phyloP scores from a whole-genome alignment of 169 alveolate species.

The Pseudocohnilembus persalinus region DNA sequence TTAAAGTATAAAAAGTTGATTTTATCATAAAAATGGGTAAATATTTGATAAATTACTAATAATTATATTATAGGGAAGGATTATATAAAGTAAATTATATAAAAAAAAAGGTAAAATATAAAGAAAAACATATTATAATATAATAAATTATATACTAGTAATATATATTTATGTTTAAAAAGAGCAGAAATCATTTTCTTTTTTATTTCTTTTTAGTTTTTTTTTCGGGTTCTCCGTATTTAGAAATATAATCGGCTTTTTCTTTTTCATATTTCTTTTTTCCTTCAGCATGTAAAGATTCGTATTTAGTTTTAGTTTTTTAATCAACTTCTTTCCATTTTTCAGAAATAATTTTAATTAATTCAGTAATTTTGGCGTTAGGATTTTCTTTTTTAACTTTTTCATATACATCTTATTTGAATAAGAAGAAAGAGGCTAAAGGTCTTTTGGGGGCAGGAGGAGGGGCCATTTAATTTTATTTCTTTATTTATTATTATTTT shows the following conservation, averaged over 20 bases:
- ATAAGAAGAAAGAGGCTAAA: conserved; percentile 25
- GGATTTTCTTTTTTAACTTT: conserved; percentile 24
- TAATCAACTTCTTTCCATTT: conserved; percentile 13
- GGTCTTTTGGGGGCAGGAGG: conserved; percentile 37
- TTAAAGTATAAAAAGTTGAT: no score
- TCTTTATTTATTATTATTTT: no score
- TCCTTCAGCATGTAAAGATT: conserved; percentile 13
- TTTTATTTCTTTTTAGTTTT: conserved; percentile 6
- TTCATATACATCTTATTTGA: conserved; percentile 24
- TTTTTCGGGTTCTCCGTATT: conserved; percentile 33
- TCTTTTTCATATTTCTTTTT: conserved; percentile 28
- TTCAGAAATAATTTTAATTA: conserved; percentile 23
- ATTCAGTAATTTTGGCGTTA: conserved; percentile 20
- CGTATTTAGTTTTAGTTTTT: conserved; percentile 19
- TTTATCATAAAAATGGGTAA: no score
- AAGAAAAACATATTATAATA: no score
- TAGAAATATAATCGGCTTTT: conserved; percentile 10
- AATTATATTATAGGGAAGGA: no score
- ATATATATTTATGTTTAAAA: no score
- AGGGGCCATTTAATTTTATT: background rate
- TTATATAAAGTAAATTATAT: no score
- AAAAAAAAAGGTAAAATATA: no score
- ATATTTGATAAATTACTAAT: no score
- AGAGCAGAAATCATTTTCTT: background rate
- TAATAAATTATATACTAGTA: no score